phyloP scores from a whole-genome alignment of 2,329 filamentous ascomycete species.

The Decorospora gaudefroyi region DNA sequence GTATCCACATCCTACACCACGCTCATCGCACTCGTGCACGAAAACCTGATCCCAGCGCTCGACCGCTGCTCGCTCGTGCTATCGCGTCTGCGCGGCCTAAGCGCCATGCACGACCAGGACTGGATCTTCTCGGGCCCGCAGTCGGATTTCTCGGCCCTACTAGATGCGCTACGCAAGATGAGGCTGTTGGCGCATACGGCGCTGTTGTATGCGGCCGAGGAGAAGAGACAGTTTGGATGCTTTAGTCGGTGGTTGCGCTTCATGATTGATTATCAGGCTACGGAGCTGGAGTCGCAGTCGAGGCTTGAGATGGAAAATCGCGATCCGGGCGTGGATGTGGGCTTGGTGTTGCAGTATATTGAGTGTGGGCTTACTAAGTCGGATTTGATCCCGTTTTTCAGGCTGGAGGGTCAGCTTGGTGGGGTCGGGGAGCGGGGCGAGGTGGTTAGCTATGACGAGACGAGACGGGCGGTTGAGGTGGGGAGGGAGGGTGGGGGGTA shows the following conservation, averaged over 20 bases:
- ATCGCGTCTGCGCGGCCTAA: constrained; percentile 78
- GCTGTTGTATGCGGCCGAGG: constrained; percentile 71
- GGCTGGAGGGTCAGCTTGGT: constrained; percentile 44
- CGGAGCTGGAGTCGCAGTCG: constrained; percentile 61
- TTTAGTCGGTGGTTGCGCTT: constrained; percentile 86
- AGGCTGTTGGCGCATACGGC: constrained; percentile 75
- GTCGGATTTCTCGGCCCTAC: constrained; percentile 49
- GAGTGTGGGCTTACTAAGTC: constrained; percentile 69
- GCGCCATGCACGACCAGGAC: constrained; percentile 77
- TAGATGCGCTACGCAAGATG: constrained; percentile 76
- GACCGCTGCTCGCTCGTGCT: constrained; percentile 82
- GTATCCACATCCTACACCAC: constrained; percentile 77
- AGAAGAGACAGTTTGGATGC: constrained; percentile 73
- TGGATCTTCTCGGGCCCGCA: constrained; percentile 59
- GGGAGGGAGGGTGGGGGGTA: constrained; percentile 53
- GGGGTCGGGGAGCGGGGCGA: constrained; percentile 7
- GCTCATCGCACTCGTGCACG: constrained; percentile 76
- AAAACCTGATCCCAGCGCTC: constrained; percentile 85
- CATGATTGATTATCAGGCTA: constrained; percentile 77
- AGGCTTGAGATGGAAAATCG: constrained; percentile 76
- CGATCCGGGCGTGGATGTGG: constrained; percentile 74
- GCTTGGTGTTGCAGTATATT: constrained; percentile 77
- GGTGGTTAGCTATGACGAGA: constrained; percentile 37
- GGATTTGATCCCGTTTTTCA: constrained; percentile 65
- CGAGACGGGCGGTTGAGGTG: constrained; percentile 39